phyloP scores from a whole-genome alignment of 2,329 filamentous ascomycete species.

The Colletotrichum liaoningense region DNA sequence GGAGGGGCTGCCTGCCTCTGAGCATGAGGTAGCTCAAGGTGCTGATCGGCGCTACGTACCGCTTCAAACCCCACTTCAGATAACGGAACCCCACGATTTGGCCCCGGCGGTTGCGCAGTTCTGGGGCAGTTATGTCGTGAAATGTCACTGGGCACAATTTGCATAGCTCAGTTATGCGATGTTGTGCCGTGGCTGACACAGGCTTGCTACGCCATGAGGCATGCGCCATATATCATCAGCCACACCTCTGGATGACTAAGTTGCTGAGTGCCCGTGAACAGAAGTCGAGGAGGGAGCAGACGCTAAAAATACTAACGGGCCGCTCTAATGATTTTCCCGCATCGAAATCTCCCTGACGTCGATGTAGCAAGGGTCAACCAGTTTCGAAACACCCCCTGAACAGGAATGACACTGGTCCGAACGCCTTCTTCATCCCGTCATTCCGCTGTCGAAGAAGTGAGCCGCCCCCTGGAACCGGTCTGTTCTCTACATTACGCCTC shows the following conservation, averaged over 20 bases:
- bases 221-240: not conserved
- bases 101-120: not conserved
- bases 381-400: slow-evolving; percentile 35
- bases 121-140: not conserved
- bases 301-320: slow-evolving; percentile 8
- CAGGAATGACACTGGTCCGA: slow-evolving; percentile 28
- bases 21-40: not conserved
- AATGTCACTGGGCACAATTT: not conserved
- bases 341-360: slow-evolving; percentile 3
- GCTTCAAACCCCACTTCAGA: slow-evolving; percentile 23
- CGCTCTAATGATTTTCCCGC: slow-evolving; percentile 27
- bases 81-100: slow-evolving; percentile 31
- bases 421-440: slow-evolving; percentile 25
- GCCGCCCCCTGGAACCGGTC: slow-evolving; percentile 7
- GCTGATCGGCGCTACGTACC: not conserved
- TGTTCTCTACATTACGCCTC: not conserved
- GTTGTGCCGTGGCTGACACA: not conserved
- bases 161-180: not conserved
- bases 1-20: not conserved
- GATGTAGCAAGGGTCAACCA: slow-evolving; percentile 13
- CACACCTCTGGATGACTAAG: not conserved
- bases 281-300: not conserved
- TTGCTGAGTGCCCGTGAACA: not conserved
- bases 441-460: not conserved
- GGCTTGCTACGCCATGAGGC: no score